Base-by-base conservation (phyloP, 208 protist genomes). In the Trypanosoma cruzi region DNA sequence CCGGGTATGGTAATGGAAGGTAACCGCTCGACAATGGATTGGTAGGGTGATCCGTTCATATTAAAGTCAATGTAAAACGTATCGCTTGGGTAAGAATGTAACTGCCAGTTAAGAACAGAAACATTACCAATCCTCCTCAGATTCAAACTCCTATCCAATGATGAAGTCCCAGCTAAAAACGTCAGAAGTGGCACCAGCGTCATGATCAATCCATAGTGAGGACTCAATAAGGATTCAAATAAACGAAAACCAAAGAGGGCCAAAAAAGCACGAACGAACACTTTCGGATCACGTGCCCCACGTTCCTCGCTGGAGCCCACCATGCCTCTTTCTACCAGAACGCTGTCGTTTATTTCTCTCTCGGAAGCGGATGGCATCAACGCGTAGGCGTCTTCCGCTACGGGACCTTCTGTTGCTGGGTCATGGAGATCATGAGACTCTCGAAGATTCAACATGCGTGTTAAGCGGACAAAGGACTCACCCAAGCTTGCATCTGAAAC, bases 401-500 rank as follows among this genome's bases (percentile, higher is more conserved):
- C 52, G 44, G 2, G 40, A 57, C 18, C 46, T 5, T 67, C 49
- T 18, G 18, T 24, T 26, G 10, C 28, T 18, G 2, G 26, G 18
- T 16, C 34, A 40, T 31, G 13, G 11, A 32, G 6, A n/a, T 57
- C 24, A 57, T 57, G 29, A 57, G 26, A 40, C 13, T 69, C 53
- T 44, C 32, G 18, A 63, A 37, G 31, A 26, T 36, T 14, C 22
- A 61, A 22, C 10, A 26, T 22, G 34, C 63, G 71, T 24, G 54
- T 56, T 2, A 70, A 48, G 22, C 63, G 63, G 5, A 64, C 40
- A 53, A 71, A 76, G 18, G 56, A 32, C 54, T 76, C 71, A 29
- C 56, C 55, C 10, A 76, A 50, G 5, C 36, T 50, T 53, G 52
- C 34, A 68, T 76, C 71, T 20, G 71, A 76, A n/a, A 76, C 71